Base-by-base conservation (phyloP, 2,329 filamentous ascomycete genomes). In the Grosmannia clavigera region DNA sequence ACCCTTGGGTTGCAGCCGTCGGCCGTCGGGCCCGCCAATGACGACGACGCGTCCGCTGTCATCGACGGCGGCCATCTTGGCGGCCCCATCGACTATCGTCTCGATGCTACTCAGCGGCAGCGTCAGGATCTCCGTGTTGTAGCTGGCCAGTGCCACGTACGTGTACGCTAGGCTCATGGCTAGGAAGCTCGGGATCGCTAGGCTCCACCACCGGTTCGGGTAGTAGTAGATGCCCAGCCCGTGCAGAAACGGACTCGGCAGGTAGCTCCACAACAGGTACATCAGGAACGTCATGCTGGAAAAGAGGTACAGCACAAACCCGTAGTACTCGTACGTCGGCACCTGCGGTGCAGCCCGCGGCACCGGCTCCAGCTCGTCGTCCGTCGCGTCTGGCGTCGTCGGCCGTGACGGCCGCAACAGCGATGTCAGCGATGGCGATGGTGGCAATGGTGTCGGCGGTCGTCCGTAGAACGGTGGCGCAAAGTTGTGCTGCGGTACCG, bases 241-340 rank as follows among this genome's bases (percentile, higher is more conserved):
- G 71, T 96, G 91, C 52, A 99, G 80, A 71, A 97, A 91, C 0
- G 92, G 91, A 29, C 88, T 90, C 0, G 94, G 94, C 6, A 97
- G 84, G 73, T 94, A 97, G 16, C 88, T 88, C 94, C 92, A 96
- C 12, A 86, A 76, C 16, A 86, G 75, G 71, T 83, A 87, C 68
- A 82, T 79, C 70, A 87, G 77, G 70, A 97, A 97, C 2, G 84
- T 84, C 58, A 94, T 78, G 27, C 86, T 90, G 63, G 87, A 92
- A 69, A 92, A 90, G 48, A 99, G 81, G 75, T 99, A 97, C 57
- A 99, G 82, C 59, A 95, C 92, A 74, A 99, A 99, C 70, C 94
- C 94, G 72, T 97, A 97, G 81, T 97, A 99, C 71, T 99, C 94
- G 76, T 99, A 97, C 0, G 94, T 99, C n/a, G 94, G 94, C 2